Conservation (phyloP, 1,284 basidiomycete species). For the Kwoniella shivajii region DNA sequence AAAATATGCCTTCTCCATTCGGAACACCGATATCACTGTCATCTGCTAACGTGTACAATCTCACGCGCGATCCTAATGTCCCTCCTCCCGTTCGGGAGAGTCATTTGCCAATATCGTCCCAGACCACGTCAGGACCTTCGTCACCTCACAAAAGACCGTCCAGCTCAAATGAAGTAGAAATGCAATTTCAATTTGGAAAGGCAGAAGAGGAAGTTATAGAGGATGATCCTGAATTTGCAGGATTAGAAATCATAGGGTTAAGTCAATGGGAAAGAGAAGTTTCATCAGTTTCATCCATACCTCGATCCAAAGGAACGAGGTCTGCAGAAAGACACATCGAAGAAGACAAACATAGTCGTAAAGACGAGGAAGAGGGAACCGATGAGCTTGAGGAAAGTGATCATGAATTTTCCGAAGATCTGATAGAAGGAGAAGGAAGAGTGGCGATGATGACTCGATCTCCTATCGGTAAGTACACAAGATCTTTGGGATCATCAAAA, state of each 20-base stretch:
- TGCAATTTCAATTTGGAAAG: neutral
- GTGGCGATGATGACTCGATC: neutral
- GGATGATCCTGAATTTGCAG: conserved; percentile 17
- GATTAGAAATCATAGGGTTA: conserved; percentile 16
- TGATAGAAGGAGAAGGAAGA: neutral
- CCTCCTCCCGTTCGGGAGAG: conserved; percentile 2
- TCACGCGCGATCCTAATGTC: conserved; percentile 6
- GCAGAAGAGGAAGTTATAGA: neutral
- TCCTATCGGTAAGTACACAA: neutral
- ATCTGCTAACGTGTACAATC: neutral
- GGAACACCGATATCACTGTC: neutral
- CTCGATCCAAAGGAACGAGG: neutral
- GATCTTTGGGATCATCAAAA: neutral
- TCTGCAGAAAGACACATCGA: neutral
- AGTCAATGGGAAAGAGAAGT: conserved; percentile 21
- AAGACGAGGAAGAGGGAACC: neutral
- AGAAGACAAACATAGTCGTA: neutral
- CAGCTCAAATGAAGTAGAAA: neutral
- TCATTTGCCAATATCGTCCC: conserved; percentile 7
- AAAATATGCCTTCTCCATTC: neutral
- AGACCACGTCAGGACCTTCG: neutral
- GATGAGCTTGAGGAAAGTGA: conserved; percentile 6
- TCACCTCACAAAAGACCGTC: neutral
- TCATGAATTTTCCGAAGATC: neutral
- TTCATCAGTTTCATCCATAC: too few species aligned